A percentile compares a stretch with the other conserved stretches of the same genome.
These are phyloP conservation scores for Phaffia rhodozyma DNA, from an alignment of 1,284 basidiomycete genomes.

Conservation along the genomic window DNA sequence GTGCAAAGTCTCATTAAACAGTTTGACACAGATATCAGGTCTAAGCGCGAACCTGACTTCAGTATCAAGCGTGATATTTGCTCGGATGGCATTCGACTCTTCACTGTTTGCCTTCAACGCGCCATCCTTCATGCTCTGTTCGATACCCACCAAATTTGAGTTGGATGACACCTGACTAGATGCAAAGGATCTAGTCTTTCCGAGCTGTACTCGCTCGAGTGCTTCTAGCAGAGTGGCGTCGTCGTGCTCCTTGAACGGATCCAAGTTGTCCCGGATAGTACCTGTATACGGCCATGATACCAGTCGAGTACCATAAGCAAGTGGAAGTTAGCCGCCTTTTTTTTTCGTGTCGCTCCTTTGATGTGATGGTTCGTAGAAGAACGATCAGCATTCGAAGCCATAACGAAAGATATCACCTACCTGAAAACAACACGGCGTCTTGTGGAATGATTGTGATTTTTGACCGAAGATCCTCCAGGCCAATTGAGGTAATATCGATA, in stretches of 20 bases:
- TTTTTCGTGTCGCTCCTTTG: too few species aligned
- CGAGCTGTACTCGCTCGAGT: constrained; percentile 29
- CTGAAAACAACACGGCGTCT: constrained; percentile 71
- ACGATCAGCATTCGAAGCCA: too few species aligned
- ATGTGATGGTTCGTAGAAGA: too few species aligned
- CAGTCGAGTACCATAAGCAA: too few species aligned
- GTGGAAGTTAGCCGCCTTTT: too few species aligned
- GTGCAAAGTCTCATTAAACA: neutral
- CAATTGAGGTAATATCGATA: constrained; percentile 78
- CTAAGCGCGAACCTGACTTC: neutral
- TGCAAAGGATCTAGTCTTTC: neutral
- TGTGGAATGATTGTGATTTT: constrained; percentile 15
- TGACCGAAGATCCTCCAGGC: constrained; percentile 62
- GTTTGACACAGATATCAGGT: neutral
- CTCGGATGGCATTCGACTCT: neutral
- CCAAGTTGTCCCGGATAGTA: constrained; percentile 71
- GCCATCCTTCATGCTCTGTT: neutral
- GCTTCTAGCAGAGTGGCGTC: constrained; percentile 57
- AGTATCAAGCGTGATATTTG: constrained; percentile 12
- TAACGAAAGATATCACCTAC: too few species aligned
- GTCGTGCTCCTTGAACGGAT: constrained; percentile 71
- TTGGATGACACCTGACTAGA: constrained; percentile 1
- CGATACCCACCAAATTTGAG: neutral
- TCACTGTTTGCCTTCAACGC: too few species aligned
- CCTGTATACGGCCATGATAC: constrained; percentile 30